A percentile compares a stretch with the other conserved stretches of the same genome.
Evolutionary conservation across 108 stramenopile species (phyloP).

Genomic region (Stephanodiscus triporus): DNA sequence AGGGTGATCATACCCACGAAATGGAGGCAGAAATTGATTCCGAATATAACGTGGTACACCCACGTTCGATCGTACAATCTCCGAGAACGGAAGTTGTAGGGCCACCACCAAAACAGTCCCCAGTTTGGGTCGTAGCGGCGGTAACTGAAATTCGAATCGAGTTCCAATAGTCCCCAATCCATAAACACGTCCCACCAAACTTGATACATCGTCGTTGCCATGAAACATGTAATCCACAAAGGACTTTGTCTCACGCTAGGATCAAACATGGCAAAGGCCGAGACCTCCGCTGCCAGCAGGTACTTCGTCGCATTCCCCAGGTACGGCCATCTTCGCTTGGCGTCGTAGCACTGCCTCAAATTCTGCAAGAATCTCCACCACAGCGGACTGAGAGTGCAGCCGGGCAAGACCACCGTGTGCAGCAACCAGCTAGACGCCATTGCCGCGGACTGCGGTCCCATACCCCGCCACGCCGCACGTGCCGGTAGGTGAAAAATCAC

Average conservation of each 20-base stretch:
- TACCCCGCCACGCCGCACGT: no score
- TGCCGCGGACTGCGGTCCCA: no score
- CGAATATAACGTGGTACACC: constrained; percentile 74
- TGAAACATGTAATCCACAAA: constrained; percentile 69
- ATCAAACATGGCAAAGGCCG: constrained; percentile 84
- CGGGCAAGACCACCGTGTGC: constrained; percentile 68
- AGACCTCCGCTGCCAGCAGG: constrained; percentile 82
- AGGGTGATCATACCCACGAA: constrained; percentile 88
- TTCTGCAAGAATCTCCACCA: constrained; percentile 92
- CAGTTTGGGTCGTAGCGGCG: neutral
- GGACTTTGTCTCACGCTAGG: constrained; percentile 56
- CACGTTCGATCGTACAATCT: constrained; percentile 57
- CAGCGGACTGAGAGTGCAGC: constrained; percentile 58
- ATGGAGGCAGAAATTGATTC: constrained; percentile 74
- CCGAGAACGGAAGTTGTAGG: constrained; percentile 49
- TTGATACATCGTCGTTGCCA: constrained; percentile 85
- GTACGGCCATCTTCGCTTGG: constrained; percentile 83
- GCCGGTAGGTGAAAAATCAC: constrained; percentile 74
- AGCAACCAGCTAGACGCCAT: no score
- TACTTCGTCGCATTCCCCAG: constrained; percentile 91
- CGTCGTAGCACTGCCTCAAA: constrained; percentile 76
- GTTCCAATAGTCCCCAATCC: constrained; percentile 82
- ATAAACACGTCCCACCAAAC: constrained; percentile 90
- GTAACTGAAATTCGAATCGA: constrained; percentile 8
- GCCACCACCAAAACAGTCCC: constrained; percentile 21